phyloP scores from a whole-genome alignment of 2,329 filamentous ascomycete genomes.

The Fusarium chlamydosporum region DNA sequence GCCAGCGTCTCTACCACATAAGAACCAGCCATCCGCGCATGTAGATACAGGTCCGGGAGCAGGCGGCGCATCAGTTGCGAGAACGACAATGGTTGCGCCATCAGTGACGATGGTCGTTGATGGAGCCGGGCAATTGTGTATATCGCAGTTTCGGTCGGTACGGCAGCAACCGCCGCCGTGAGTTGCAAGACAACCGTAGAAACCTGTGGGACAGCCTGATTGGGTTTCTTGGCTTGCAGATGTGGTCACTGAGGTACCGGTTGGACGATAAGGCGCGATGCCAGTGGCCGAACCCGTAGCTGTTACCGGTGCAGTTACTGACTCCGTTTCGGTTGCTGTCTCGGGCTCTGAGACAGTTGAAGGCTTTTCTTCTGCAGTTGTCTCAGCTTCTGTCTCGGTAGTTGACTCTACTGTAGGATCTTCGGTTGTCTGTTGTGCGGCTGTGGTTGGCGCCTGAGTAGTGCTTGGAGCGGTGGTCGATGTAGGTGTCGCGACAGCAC shows the following conservation, averaged over 20 bases:
- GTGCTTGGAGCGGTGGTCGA: conserved; percentile 40
- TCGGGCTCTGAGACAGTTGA: conserved; percentile 19
- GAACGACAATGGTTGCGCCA: conserved; percentile 79
- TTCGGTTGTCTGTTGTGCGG: conserved; percentile 58
- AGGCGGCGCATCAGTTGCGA: conserved; percentile 64
- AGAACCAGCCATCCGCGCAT: conserved; percentile 85
- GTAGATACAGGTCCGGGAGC: conserved; percentile 58
- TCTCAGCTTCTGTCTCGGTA: conserved; percentile 53
- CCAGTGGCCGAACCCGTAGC: conserved; percentile 57
- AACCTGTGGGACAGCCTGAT: conserved; percentile 82
- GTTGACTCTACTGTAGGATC: conserved; percentile 56
- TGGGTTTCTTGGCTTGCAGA: conserved; percentile 54
- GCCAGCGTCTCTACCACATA: conserved; percentile 72
- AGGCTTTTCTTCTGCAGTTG: conserved; percentile 38
- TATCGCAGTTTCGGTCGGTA: conserved; percentile 86
- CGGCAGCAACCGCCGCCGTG: conserved; percentile 90
- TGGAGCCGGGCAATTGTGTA: conserved; percentile 79
- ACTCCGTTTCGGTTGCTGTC: conserved; percentile 2
- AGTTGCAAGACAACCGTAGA: conserved; percentile 89
- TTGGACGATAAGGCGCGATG: conserved; percentile 64
- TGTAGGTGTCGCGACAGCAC: conserved; percentile 51
- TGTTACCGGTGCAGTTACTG: conserved; percentile 47
- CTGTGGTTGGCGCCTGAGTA: conserved; percentile 52
- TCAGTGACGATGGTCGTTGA: conserved; percentile 75
- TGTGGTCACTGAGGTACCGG: conserved; percentile 55